Percentiles rank a stretch among this genome's conserved stretches.
These are phyloP conservation scores for Coniochaeta sp. DNA, from an alignment of 2,329 filamentous ascomycete genomes.

Conservation along the genomic window DNA sequence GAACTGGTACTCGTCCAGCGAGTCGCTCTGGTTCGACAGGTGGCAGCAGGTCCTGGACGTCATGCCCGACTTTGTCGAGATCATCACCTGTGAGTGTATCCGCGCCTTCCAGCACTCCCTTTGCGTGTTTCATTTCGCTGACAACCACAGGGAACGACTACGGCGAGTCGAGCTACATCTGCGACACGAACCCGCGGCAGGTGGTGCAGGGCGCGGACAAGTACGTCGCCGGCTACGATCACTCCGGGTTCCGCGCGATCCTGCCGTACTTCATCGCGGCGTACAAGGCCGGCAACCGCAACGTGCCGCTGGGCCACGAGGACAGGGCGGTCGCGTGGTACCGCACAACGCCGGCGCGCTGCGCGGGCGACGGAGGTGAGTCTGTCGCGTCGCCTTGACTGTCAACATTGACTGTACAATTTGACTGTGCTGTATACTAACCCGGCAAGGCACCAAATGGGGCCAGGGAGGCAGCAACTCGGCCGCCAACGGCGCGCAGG, in stretches of 20 bases:
- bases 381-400: neutral
- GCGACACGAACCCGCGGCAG: conserved; percentile 33
- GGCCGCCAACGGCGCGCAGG: conserved; percentile 27
- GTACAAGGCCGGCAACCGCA: conserved; percentile 36
- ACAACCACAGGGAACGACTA: conserved; percentile 43
- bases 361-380: conserved; percentile 27
- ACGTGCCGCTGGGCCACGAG: conserved; percentile 16
- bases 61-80: conserved; percentile 43
- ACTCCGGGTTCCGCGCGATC: conserved; percentile 39
- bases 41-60: conserved; percentile 46
- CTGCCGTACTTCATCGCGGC: conserved; percentile 41
- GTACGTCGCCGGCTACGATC: conserved; percentile 38
- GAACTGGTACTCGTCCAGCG: conserved; percentile 49
- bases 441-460: conserved; percentile 25
- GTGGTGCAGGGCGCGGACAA: conserved; percentile 38
- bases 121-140: neutral
- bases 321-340: conserved; percentile 36
- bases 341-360: conserved; percentile 25
- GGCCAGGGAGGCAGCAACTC: conserved; percentile 26
- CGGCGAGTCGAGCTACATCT: conserved; percentile 53
- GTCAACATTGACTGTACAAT: too few relatives aligned
- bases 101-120: too few relatives aligned
- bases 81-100: conserved; percentile 38
- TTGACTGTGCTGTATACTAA: conserved; percentile 4
- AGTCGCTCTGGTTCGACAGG: conserved; percentile 47